These are phyloP conservation scores for Pouteria glomerata DNA, from an alignment of 148 eudicot species.

Conservation along the genomic window DNA sequence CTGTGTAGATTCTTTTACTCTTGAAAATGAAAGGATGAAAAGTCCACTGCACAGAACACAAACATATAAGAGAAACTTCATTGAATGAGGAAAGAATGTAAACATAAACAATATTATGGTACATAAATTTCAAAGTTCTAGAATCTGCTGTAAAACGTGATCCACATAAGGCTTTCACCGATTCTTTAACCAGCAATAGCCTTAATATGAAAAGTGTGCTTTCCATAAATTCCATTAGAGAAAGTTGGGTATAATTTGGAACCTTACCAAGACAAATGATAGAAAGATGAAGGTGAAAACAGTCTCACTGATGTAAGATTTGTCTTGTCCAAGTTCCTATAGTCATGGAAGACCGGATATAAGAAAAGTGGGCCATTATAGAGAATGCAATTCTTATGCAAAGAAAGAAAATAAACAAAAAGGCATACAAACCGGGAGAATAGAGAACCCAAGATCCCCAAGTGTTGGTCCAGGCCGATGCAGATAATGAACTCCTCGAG, in stretches of 20 bases:
- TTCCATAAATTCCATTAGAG: background rate
- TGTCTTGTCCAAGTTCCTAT: constrained; percentile 90
- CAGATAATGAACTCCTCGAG: constrained; percentile 92
- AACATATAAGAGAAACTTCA: constrained; percentile 7
- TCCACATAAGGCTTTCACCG: background rate
- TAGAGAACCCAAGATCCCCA: constrained; percentile 86
- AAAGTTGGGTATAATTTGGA: too few relatives aligned
- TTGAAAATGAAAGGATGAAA: constrained; percentile 94
- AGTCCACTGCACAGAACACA: constrained; percentile 73
- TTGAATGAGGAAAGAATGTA: background rate
- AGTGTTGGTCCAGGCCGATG: constrained; percentile 92
- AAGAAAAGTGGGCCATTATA: background rate
- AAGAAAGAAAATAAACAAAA: background rate
- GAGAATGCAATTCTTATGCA: background rate
- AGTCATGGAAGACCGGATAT: constrained; percentile 3
- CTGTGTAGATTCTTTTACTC: constrained; percentile 94
- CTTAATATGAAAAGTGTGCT: background rate
- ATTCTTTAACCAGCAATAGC: background rate
- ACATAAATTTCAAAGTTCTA: background rate
- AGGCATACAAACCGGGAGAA: constrained; percentile 67
- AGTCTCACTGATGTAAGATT: constrained; percentile 82
- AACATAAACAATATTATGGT: background rate
- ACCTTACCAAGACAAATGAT: constrained; percentile 77
- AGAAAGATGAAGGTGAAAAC: constrained; percentile 68
- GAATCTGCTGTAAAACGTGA: too few relatives aligned